Percentiles rank a stretch among this genome's conserved stretches.
Evolutionary conservation across 176 grass and related monocot species (phyloP).

Genomic region (Rhynchospora pubera): DNA sequence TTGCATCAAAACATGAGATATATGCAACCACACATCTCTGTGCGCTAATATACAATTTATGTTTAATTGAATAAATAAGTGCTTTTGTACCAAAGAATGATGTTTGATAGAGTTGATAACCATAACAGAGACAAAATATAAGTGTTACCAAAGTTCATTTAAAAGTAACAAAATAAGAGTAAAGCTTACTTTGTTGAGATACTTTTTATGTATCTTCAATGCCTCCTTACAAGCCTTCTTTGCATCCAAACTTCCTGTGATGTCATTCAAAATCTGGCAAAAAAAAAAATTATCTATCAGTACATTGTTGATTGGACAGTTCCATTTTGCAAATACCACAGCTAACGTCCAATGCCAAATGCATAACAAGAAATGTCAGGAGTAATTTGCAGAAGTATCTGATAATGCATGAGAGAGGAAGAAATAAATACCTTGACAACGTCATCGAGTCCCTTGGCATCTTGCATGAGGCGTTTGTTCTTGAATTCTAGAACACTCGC

Average conservation of each 20-base stretch:
- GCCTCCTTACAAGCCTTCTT: constrained; percentile 81
- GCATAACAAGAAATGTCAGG: no score
- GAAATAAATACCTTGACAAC: constrained; percentile 70
- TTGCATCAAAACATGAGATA: not conserved
- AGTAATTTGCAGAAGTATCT: not conserved
- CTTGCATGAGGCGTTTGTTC: constrained; percentile 52
- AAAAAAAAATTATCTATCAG: no score
- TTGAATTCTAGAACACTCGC: constrained; percentile 79
- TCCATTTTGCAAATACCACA: no score
- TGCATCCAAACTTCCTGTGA: constrained; percentile 87
- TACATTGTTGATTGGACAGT: no score
- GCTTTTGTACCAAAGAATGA: not conserved
- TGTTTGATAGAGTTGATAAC: not conserved
- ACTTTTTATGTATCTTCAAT: constrained; percentile 74
- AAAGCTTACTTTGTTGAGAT: constrained; percentile 54
- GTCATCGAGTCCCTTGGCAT: constrained; percentile 94
- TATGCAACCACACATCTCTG: not conserved
- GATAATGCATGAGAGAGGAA: not conserved
- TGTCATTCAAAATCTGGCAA: constrained; percentile 78
- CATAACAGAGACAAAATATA: not conserved
- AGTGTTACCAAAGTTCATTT: not conserved
- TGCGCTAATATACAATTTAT: not conserved
- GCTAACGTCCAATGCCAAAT: no score
- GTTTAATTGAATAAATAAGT: not conserved
- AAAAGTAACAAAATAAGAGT: not conserved